Evolutionary conservation across 345 rosid species (phyloP), one percentile per base, ranked within the genome.

Genomic region (Syzygium aromaticum): DNA sequence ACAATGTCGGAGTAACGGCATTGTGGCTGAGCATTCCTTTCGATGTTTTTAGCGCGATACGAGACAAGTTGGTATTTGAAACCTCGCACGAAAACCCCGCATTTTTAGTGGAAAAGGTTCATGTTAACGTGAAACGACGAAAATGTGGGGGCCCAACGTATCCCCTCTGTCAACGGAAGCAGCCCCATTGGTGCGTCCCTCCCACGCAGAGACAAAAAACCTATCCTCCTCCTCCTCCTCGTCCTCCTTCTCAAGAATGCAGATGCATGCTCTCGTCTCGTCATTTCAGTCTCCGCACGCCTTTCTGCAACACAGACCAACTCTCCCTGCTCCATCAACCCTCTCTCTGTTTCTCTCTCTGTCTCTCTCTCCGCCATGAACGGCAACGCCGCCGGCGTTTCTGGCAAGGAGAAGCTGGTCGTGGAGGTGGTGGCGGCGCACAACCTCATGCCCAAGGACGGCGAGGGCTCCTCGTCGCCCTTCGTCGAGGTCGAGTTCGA

Each of bases 361-460:
- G 38, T n/a, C 38, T 30, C 46, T 73, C 46, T 33, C 46, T 30
- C 13, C 10, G 43, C 27, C 80, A 73, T 73, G 80, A 73, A 73
- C 80, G 38, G 80, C 80, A 73, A 33, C 25, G 13, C 46, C 78
- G 2, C 28, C 28, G 6, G 80, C 49, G 7, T 73, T 14, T 73
- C 88, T 84, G 88, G 92, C 30, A 92, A 91, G 84, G 95, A 93
- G 89, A 94, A 93, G 93, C 91, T 95, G 30, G 94, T 95, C 61
- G 96, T 94, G 88, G 96, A 94, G 89, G 93, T 94, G 51, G 90
- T 93, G 23, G 96, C 92, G 8, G 96, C 98, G 1, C 96, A 94
- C 89, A 94, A 94, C 93, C 87, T 95, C 67, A 94, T 95, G 93
- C 96, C 98, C 10, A 95, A 95, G 90, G 98, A 95, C 33, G 96